Base-by-base conservation (phyloP, 1,139 yeast genomes). In the Pichia sorboxylosa region DNA sequence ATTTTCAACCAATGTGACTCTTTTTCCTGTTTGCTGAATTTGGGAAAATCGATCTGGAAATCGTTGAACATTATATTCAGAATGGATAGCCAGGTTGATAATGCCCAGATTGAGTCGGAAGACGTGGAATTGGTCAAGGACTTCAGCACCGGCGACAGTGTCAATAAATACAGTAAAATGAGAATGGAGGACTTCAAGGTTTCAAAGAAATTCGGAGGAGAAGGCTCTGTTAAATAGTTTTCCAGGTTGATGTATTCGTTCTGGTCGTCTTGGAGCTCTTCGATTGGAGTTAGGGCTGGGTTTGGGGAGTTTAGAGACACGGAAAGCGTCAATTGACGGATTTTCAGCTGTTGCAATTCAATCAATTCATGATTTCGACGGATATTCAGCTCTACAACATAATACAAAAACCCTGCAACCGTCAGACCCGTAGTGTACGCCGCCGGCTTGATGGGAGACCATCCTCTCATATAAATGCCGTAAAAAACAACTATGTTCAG, bases 31-130 rank as follows among this genome's bases (percentile, higher is more conserved):
- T 35, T 17, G 4, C 35, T 33, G 13, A 35, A 26, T 31, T 48
- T 65, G 40, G 48, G 41, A 28, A 52, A 52, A 33, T 64, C 62
- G 45, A 68, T 58, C 6, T 72, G 64, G 42, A 79, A 80, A 48
- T 80, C 85, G 48, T 79, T 80, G 45, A 75, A 71, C 13, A 76
- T 52, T 4, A 83, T 59, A 46, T 82, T 82, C 27, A 74, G 62
- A 7, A 83, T 44, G 25, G 82, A 75, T 17, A 90, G 61, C 72
- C 94, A 76, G 33, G 80, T 73, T 4, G 94, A 73, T 6, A 90
- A 57, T 0, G 94, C 85, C 97, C 98, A 90, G 41, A 92, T 84
- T 13, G 96, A 84, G 55, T 90, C 97, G 1, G 93, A 80, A 0
- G 96, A 73, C 0, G 96, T 84, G 1, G 95, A 81, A 44, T 74